Evolutionary conservation across 75 land plant species (phyloP).

Genomic region (Isoetes taiwanensis): DNA sequence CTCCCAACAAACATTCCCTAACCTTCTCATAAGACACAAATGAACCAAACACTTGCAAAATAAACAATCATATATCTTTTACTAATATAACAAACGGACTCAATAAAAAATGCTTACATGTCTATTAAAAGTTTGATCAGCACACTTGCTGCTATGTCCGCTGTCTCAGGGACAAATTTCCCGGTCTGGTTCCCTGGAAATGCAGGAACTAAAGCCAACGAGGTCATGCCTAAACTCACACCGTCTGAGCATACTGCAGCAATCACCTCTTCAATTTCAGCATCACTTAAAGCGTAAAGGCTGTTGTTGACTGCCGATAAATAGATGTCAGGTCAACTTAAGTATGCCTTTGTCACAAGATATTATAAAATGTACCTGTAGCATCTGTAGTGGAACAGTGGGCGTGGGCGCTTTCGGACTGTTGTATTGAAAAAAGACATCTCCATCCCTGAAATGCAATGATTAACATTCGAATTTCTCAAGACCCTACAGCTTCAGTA

Average conservation of each 20-base stretch:
- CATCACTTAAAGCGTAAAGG: conserved; percentile 75
- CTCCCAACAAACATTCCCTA: too few species aligned
- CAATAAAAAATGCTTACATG: conserved; percentile 53
- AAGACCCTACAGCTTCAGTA: too few species aligned
- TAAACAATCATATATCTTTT: not conserved
- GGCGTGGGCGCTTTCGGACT: conserved; percentile 62
- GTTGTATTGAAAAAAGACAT: conserved; percentile 51
- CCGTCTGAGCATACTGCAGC: conserved; percentile 81
- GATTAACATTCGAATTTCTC: too few species aligned
- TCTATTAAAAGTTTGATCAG: conserved; percentile 95
- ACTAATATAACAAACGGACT: not conserved
- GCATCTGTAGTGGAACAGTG: conserved; percentile 88
- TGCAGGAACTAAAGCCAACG: conserved; percentile 28
- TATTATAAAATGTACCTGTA: conserved; percentile 49
- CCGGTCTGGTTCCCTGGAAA: conserved; percentile 44
- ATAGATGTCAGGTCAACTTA: not conserved
- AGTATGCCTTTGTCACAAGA: not conserved
- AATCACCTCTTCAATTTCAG: conserved; percentile 83
- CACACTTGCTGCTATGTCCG: conserved; percentile 96
- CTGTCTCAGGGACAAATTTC: conserved; percentile 37
- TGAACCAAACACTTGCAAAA: too few species aligned
- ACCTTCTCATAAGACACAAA: too few species aligned
- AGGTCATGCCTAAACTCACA: conserved; percentile 28
- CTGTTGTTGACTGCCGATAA: conserved; percentile 80
- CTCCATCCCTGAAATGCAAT: conserved; percentile 72